Evolutionary conservation across 768 basidiomycete species (phyloP).

Genomic region (Dacryopinax primogenitus): DNA sequence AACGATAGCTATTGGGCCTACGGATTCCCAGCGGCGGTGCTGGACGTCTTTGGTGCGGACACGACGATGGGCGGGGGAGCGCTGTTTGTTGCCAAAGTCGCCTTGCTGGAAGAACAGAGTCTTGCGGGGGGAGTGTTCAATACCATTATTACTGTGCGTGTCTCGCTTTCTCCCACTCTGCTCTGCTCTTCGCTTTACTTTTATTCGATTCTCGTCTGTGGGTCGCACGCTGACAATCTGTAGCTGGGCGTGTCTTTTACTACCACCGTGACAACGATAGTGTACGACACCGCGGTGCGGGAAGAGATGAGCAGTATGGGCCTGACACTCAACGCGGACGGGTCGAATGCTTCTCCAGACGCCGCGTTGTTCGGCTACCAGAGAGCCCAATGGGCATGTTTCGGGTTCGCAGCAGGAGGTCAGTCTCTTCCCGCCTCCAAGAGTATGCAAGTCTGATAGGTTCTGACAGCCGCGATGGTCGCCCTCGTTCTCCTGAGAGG

Average conservation of each 20-base stretch:
- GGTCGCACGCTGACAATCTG: neutral
- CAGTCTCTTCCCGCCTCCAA: constrained; percentile 17
- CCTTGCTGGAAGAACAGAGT: constrained; percentile 57
- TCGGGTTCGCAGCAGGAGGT: constrained; percentile 52
- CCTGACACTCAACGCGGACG: constrained; percentile 22
- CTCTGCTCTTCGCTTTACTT: no score
- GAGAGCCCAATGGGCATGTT: constrained; percentile 51
- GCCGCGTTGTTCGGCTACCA: constrained; percentile 44
- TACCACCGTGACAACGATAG: constrained; percentile 57
- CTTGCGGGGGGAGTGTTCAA: constrained; percentile 65
- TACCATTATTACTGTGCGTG: constrained; percentile 54
- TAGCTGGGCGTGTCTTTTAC: constrained; percentile 60
- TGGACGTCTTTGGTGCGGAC: constrained; percentile 62
- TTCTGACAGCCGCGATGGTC: neutral
- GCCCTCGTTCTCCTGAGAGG: constrained; percentile 14
- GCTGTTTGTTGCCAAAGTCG: constrained; percentile 57
- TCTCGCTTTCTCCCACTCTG: neutral
- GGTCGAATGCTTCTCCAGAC: constrained; percentile 25
- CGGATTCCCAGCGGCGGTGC: constrained; percentile 53
- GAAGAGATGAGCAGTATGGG: constrained; percentile 26
- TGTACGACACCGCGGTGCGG: constrained; percentile 44
- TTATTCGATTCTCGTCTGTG: no score
- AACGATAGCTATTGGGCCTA: constrained; percentile 55
- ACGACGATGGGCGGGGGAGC: constrained; percentile 34
- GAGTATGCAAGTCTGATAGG: neutral